Conservation (phyloP, 1,284 basidiomycete genomes). For the Sphagnurus paluster region DNA sequence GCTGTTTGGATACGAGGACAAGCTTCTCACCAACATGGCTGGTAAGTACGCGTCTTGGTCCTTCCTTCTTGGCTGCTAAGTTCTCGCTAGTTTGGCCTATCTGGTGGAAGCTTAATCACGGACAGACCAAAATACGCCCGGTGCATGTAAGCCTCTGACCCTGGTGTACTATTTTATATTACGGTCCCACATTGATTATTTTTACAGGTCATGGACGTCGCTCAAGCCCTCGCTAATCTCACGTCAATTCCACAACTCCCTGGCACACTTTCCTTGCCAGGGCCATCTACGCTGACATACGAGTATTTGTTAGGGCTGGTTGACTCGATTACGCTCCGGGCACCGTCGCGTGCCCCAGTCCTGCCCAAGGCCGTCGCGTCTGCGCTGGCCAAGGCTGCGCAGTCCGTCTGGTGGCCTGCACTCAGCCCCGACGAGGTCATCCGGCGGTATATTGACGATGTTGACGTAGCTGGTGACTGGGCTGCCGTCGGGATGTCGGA, state of each 20-base stretch:
- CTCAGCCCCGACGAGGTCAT: conserved; percentile 90
- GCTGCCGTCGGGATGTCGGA: conserved; percentile 56
- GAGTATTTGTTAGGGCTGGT: conserved; percentile 86
- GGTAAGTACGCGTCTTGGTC: conserved; percentile 49
- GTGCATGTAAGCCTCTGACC: conserved; percentile 73
- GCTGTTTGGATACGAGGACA: conserved; percentile 96
- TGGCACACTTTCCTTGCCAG: conserved; percentile 82
- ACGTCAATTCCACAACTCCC: conserved; percentile 61
- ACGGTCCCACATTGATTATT: conserved; percentile 11
- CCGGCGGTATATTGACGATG: conserved; percentile 87
- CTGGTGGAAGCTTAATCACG: conserved; percentile 92
- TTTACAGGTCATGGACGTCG: conserved; percentile 86
- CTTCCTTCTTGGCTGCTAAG: conserved; percentile 16
- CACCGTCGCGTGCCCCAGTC: conserved; percentile 65
- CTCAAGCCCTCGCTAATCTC: conserved; percentile 86
- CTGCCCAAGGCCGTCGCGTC: conserved; percentile 80
- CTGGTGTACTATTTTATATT: conserved; percentile 7
- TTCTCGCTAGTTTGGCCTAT: conserved; percentile 80
- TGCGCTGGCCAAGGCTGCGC: conserved; percentile 64
- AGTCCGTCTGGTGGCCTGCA: conserved; percentile 91
- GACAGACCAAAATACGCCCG: conserved; percentile 84
- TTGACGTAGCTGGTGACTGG: conserved; percentile 64
- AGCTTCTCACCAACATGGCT: conserved; percentile 90
- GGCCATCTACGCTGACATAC: conserved; percentile 85
- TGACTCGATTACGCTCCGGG: conserved; percentile 78